Conservation (phyloP, 495 filamentous ascomycete genomes). For the Penicillium chermesinum region DNA sequence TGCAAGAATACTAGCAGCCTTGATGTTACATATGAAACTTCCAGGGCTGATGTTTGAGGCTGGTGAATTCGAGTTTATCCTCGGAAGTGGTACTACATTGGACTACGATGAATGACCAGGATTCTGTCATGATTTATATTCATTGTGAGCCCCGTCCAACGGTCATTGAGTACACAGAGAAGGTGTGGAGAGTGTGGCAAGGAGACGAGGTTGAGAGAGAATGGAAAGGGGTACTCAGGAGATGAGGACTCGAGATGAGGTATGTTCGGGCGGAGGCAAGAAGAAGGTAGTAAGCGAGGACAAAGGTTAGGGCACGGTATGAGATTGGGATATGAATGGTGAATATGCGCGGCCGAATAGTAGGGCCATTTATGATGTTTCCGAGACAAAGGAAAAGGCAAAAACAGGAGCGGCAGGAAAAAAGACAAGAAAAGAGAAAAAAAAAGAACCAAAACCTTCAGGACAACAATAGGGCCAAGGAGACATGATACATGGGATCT, state of each 20-base stretch:
- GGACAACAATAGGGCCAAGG: too few species aligned
- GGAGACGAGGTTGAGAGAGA: constrained; percentile 9
- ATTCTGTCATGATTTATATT: constrained; percentile 25
- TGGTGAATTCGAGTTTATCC: constrained; percentile 3
- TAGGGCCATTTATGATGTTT: constrained; percentile 24
- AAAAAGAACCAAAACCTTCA: too few species aligned
- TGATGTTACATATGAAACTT: too few species aligned
- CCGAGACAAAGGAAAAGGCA: constrained; percentile 10
- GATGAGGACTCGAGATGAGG: constrained; percentile 2
- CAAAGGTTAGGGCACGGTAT: neutral
- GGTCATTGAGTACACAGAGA: constrained; percentile 20
- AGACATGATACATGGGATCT: constrained; percentile 30
- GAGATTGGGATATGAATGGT: constrained; percentile 14
- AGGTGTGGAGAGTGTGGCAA: constrained; percentile 15
- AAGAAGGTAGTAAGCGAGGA: constrained; percentile 1
- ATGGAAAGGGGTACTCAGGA: constrained; percentile 15
- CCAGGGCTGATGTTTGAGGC: too few species aligned
- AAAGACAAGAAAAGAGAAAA: constrained; percentile 14
- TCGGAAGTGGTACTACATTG: neutral
- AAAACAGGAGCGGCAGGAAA: constrained; percentile 7
- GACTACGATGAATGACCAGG: neutral
- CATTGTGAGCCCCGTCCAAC: constrained; percentile 22
- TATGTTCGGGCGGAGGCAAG: constrained; percentile 14
- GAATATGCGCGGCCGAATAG: constrained; percentile 26
- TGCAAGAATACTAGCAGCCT: too few species aligned